These are phyloP conservation scores for Pichia cabralensis DNA, from an alignment of 805 yeast species.

Conservation along the genomic window DNA sequence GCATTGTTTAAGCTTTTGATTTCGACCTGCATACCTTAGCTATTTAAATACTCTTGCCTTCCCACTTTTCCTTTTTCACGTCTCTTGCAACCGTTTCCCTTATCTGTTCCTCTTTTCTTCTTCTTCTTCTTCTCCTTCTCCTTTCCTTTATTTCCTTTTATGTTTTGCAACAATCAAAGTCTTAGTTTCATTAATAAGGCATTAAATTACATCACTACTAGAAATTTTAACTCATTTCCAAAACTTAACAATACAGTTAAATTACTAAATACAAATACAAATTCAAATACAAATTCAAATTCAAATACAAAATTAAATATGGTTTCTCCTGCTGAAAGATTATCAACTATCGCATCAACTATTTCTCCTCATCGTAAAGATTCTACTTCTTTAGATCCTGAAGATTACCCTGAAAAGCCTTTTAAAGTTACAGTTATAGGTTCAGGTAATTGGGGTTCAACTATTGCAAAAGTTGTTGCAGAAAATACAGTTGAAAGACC, in stretches of 20 bases:
- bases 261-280: neutral
- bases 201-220: neutral
- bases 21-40: neutral
- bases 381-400: constrained; percentile 10
- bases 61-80: neutral
- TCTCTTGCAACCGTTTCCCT: neutral
- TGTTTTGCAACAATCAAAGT: neutral
- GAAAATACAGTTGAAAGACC: constrained; percentile 74
- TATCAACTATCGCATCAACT: constrained; percentile 13
- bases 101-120: neutral
- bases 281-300: neutral
- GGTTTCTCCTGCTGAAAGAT: constrained; percentile 19
- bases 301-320: constrained; percentile 5
- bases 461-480: constrained; percentile 90
- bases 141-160: neutral
- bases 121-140: neutral
- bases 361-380: constrained; percentile 15
- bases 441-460: constrained; percentile 98
- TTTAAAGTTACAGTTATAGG: constrained; percentile 73
- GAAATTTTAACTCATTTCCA: neutral
- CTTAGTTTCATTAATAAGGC: neutral
- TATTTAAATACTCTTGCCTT: no score
- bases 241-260: neutral
- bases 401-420: constrained; percentile 21
- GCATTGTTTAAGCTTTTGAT: no score